A percentile compares a stretch with the other conserved stretches of the same genome.
Conservation (phyloP, 2,329 filamentous ascomycete species). For the Cephalotrichum gorgonifer region DNA sequence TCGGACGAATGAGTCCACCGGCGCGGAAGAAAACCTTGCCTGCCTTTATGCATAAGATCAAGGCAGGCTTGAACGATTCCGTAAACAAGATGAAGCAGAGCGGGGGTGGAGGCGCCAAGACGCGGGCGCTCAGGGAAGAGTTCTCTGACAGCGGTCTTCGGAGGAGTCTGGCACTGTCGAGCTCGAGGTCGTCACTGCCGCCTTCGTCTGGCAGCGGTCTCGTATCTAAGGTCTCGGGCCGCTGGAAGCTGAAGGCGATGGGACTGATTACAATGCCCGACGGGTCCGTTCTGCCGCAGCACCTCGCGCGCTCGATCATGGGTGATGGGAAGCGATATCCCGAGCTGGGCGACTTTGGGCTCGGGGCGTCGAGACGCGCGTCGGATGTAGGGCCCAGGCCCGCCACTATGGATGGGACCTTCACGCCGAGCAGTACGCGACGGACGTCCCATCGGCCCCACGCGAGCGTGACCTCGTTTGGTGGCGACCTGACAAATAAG, state of each 20-base stretch:
- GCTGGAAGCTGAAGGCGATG: conserved; percentile 38
- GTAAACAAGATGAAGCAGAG: not conserved
- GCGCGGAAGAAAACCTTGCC: conserved; percentile 1
- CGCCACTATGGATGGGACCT: conserved; percentile 1
- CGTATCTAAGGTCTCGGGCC: conserved; percentile 27
- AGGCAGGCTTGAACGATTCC: not conserved
- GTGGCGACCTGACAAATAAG: conserved; percentile 13
- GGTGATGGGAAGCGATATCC: conserved; percentile 27
- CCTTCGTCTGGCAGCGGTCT: conserved; percentile 9
- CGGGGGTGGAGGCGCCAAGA: conserved; percentile 18
- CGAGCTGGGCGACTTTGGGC: conserved; percentile 25
- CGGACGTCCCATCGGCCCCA: not conserved
- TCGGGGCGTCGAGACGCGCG: conserved; percentile 8
- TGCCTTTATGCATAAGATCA: conserved; percentile 1
- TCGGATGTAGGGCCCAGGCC: not conserved
- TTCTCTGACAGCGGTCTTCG: conserved; percentile 8
- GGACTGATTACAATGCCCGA: conserved; percentile 42
- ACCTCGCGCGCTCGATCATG: conserved; percentile 34
- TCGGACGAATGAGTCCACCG: conserved; percentile 3
- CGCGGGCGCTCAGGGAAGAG: conserved; percentile 22
- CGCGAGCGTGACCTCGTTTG: conserved; percentile 2
- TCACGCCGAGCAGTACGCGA: not conserved
- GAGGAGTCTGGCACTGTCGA: conserved; percentile 3
- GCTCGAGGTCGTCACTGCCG: not conserved
- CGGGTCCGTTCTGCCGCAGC: conserved; percentile 41